Base-by-base conservation (phyloP, 768 basidiomycete genomes). In the Postia placenta region DNA sequence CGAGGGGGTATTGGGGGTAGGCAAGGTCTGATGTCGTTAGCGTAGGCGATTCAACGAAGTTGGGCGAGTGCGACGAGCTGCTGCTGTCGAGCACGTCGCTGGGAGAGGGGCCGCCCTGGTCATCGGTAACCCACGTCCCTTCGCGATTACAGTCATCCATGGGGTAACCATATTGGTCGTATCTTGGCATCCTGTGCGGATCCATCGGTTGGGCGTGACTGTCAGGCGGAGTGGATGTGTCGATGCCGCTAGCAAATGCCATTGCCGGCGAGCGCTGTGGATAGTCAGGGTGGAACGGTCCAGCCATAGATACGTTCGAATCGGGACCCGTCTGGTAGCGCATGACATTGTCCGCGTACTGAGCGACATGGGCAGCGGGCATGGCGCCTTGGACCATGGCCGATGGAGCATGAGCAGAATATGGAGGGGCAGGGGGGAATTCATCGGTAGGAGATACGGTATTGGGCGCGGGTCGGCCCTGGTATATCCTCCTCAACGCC, bases 401-500 rank as follows among this genome's bases (percentile, higher is more conserved):
- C n/a, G 55, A 51, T 35, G 51, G 51, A 19, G 45, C 50, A 47
- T 24, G 57, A 55, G 38, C 37, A 46, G 56, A 56, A 57, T 43
- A 54, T 36, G 47, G 60, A 56, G 33, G 53, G 45, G 47, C 58
- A 66, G 48, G 80, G 65, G 35, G 79, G 68, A 76, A 64, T 58
- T 82, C 80, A 37, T 80, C 80, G 19, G 69, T 59, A 20, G 78
- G 51, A 24, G 58, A 49, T 39, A 52, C 54, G 37, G 58, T 51
- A 42, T 51, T 52, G 46, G 55, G 46, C 46, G 54, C 49, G 2
- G n/a, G 17, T 17, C 20, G 17, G 15, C 45, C 69, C 53, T 83
- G 79, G 74, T 76, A 86, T n/a, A 85, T 69, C 12, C 78, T 72
- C 60, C 76, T 73, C 84, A 84, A 85, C 56, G 81, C 75, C 59